Percentiles rank a stretch among this genome's conserved stretches.
These are phyloP conservation scores for Holtermanniella nyarrowii DNA, from an alignment of 768 basidiomycete species.

Conservation along the genomic window DNA sequence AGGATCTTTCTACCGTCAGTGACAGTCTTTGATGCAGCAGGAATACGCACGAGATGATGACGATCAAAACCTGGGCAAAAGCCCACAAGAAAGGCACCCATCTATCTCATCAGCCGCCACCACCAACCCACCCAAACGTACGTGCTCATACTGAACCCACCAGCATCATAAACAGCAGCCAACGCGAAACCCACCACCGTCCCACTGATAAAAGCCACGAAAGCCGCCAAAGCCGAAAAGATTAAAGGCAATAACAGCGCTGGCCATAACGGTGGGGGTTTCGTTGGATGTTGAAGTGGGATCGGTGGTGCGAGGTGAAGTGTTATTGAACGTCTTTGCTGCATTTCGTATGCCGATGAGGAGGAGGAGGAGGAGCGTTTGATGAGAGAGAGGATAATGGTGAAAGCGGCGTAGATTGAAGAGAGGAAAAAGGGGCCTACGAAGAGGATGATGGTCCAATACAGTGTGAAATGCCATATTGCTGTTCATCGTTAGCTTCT, in stretches of 20 bases:
- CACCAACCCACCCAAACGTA: slow-evolving; percentile 10
- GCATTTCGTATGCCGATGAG: neutral
- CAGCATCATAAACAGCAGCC: slow-evolving; percentile 33
- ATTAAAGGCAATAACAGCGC: slow-evolving; percentile 19
- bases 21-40: neutral
- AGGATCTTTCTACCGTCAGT: neutral
- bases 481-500: slow-evolving; percentile 9
- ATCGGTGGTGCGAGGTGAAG: neutral
- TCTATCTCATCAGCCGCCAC: slow-evolving; percentile 7
- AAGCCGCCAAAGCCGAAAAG: slow-evolving; percentile 10
- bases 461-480: slow-evolving; percentile 36
- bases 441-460: slow-evolving; percentile 28
- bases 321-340: neutral
- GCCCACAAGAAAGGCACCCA: slow-evolving; percentile 36
- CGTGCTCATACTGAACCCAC: slow-evolving; percentile 35
- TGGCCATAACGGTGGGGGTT: slow-evolving; percentile 32
- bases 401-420: slow-evolving; percentile 16
- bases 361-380: neutral
- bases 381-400: slow-evolving; percentile 18
- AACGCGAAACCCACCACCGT: slow-evolving; percentile 33
- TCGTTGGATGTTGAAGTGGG: slow-evolving; percentile 1
- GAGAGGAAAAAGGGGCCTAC: slow-evolving; percentile 20
- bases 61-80: slow-evolving; percentile 25
- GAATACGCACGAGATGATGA: slow-evolving; percentile 31
- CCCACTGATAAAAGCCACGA: slow-evolving; percentile 17